These are phyloP conservation scores for Moelleriella libera DNA, from an alignment of 2,329 filamentous ascomycete species.

Conservation along the genomic window DNA sequence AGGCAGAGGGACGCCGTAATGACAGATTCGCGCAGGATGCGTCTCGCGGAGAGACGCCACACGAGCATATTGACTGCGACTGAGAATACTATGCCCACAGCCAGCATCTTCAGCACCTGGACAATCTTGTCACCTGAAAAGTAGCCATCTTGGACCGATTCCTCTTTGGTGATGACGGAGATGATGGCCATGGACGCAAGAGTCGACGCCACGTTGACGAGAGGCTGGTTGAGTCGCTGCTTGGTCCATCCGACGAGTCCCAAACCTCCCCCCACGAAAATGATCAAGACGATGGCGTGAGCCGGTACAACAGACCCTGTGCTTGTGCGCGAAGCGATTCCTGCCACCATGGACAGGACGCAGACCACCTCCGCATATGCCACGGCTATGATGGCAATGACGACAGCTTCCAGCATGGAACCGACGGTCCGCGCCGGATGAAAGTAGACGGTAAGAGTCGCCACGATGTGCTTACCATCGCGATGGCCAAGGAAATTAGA, in stretches of 20 bases:
- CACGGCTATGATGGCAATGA: constrained; percentile 66
- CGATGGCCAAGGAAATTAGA: constrained; percentile 64
- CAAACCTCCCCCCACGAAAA: constrained; percentile 77
- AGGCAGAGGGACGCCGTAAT: constrained; percentile 59
- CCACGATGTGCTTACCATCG: constrained; percentile 88
- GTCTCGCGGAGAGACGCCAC: constrained; percentile 65
- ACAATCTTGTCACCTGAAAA: constrained; percentile 72
- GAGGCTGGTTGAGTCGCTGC: constrained; percentile 60
- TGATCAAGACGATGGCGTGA: constrained; percentile 62
- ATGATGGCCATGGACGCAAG: constrained; percentile 81
- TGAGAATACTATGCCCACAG: constrained; percentile 61
- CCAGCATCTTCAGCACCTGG: constrained; percentile 70
- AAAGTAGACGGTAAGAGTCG: constrained; percentile 89
- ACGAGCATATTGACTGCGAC: constrained; percentile 64
- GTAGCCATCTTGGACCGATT: constrained; percentile 66
- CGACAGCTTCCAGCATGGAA: constrained; percentile 75
- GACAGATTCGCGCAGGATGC: constrained; percentile 59
- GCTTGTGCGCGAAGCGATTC: constrained; percentile 59
- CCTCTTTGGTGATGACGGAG: constrained; percentile 81
- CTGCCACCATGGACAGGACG: constrained; percentile 77
- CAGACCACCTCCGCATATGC: constrained; percentile 56
- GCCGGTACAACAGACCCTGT: constrained; percentile 55
- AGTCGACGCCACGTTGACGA: constrained; percentile 76
- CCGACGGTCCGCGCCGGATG: constrained; percentile 77
- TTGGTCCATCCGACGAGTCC: constrained; percentile 85